Percentiles rank a stretch among this genome's conserved stretches.
Evolutionary conservation across 148 eudicot species (phyloP).

Genomic region (Amaranthus palmeri): DNA sequence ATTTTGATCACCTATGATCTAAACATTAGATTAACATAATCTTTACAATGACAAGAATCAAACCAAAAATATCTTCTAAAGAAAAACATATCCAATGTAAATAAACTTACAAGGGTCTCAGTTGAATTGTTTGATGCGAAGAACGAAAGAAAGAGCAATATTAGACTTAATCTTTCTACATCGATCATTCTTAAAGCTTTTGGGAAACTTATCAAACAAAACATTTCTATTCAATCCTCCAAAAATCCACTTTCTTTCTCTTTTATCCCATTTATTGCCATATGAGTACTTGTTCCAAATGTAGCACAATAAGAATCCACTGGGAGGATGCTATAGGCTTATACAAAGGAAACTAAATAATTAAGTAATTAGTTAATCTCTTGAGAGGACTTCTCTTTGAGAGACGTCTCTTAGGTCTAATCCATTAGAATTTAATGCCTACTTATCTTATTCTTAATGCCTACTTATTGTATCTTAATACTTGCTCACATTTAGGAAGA

Average conservation of each 20-base stretch:
- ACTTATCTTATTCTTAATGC: too few species aligned
- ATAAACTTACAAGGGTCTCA: constrained; percentile 50
- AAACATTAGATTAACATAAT: too few species aligned
- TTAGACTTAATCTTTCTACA: constrained; percentile 42
- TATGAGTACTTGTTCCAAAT: constrained; percentile 41
- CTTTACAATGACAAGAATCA: neutral
- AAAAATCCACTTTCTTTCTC: constrained; percentile 40
- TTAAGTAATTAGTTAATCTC: too few species aligned
- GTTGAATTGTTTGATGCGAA: constrained; percentile 49
- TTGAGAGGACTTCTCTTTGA: too few species aligned
- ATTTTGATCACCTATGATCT: too few species aligned
- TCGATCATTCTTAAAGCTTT: constrained; percentile 27
- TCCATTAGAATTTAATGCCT: too few species aligned
- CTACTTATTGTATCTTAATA: too few species aligned
- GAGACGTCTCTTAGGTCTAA: too few species aligned
- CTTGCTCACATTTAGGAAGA: too few species aligned
- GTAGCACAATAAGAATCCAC: constrained; percentile 70
- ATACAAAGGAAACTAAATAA: too few species aligned
- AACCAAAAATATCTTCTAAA: neutral
- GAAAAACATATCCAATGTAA: neutral
- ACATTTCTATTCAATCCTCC: constrained; percentile 42
- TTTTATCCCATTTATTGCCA: constrained; percentile 28
- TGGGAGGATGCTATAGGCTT: too few species aligned
- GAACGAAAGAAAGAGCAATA: constrained; percentile 51
- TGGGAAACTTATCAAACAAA: constrained; percentile 30